Base-by-base conservation (phyloP, 1,139 yeast genomes). In the Protomyces macrosporus region DNA sequence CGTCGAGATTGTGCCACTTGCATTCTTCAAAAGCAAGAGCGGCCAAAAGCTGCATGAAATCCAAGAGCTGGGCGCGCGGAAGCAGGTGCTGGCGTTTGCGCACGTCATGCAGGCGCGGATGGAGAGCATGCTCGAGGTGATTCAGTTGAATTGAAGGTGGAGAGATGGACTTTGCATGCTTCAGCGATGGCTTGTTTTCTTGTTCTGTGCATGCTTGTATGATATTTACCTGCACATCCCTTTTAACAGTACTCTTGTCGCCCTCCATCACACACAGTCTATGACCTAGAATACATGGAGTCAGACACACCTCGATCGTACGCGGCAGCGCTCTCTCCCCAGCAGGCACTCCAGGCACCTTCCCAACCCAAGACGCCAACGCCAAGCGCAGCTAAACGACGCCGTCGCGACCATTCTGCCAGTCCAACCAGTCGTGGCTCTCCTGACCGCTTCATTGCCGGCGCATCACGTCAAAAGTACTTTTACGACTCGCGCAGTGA, bases 371-470 rank as follows among this genome's bases (percentile, higher is more conserved):
- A 42, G 32, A 42, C 48, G 23, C 33, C 48, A 10, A 42, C 48
- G 30, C 23, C 48, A 42, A 42, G 32, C 32, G 10, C 48, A 5
- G 30, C n/a, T 23, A 42, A 42, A 30, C 48, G 48, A 23, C n/a
- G 32, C 7, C 16, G 16, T 23, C 48, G 48, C 6, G 48, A 42
- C 33, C 48, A 42, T 10, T 42, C 48, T 42, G 48, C 48, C 9
- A 42, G 48, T 14, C 48, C 48, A 6, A 32, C 30, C 6, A 42
- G 32, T 42, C 70, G 86, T 86, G 68, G 53, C 16, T 45, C 53
- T 16, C 59, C 59, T 2, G 59, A 55, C 50, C 50, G 59, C n/a
- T 55, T 55, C 40, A 55, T 55, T 10, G 53, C 59, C 5, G 52
- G 48, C 23, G 48, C 48, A n/a, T 42, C 48, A 4, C 23, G 48